Conservation (phyloP, 2,329 filamentous ascomycete species). For the Ascocoryne sarcoides region DNA sequence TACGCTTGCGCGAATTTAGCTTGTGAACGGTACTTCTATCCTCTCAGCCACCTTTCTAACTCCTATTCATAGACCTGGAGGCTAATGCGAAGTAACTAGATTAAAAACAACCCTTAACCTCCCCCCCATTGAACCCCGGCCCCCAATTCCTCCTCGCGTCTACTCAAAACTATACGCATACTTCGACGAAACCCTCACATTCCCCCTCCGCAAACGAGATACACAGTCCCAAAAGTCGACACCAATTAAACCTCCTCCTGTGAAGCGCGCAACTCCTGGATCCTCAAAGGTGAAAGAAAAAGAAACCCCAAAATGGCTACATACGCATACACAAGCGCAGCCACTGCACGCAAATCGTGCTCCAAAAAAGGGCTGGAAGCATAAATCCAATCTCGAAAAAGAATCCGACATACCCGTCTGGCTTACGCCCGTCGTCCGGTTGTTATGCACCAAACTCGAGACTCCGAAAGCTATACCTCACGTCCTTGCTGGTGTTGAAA, state of each 20-base stretch:
- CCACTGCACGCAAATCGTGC: conserved; percentile 24
- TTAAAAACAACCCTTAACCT: conserved; percentile 70
- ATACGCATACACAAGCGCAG: too few species aligned
- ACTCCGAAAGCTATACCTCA: conserved; percentile 59
- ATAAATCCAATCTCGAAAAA: conserved; percentile 15
- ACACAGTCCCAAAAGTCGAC: conserved; percentile 2
- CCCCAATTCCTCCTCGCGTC: conserved; percentile 68
- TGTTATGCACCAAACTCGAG: conserved; percentile 53
- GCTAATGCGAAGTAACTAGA: too few species aligned
- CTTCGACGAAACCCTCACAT: conserved; percentile 62
- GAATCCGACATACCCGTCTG: conserved; percentile 44
- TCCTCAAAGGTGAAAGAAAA: too few species aligned
- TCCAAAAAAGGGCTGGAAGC: conserved; percentile 17
- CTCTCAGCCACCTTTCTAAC: too few species aligned
- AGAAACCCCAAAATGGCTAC: too few species aligned
- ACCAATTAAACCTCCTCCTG: background rate
- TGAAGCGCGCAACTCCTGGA: too few species aligned
- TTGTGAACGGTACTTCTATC: conserved; percentile 59
- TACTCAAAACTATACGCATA: conserved; percentile 81
- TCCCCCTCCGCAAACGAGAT: conserved; percentile 27
- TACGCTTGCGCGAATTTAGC: conserved; percentile 86
- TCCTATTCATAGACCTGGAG: background rate
- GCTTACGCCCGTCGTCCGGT: conserved; percentile 60
- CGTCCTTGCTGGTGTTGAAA: conserved; percentile 64
- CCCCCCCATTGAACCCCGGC: conserved; percentile 64